These are phyloP conservation scores for Penicillium chermesinum DNA, from an alignment of 495 filamentous ascomycete genomes.

Conservation along the genomic window DNA sequence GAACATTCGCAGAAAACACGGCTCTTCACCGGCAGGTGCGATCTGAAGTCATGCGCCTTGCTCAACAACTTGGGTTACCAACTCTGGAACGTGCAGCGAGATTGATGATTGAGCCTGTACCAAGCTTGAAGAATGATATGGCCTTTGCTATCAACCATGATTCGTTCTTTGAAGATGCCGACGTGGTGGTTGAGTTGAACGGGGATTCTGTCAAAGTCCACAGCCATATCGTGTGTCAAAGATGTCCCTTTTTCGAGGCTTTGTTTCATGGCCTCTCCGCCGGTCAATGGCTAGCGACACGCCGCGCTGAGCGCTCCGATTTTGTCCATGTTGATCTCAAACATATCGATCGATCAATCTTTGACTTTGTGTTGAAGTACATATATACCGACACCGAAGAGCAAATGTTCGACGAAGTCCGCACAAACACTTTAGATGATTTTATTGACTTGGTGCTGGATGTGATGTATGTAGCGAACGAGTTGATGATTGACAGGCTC, in stretches of 20 bases:
- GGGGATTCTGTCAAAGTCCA: slow-evolving; percentile 64
- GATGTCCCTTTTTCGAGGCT: slow-evolving; percentile 89
- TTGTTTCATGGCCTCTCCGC: slow-evolving; percentile 80
- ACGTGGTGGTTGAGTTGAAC: slow-evolving; percentile 72
- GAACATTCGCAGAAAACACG: slow-evolving; percentile 55
- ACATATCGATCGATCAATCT: slow-evolving; percentile 66
- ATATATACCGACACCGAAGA: slow-evolving; percentile 80
- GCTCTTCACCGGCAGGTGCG: slow-evolving; percentile 71
- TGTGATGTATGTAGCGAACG: slow-evolving; percentile 83
- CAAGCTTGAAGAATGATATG: slow-evolving; percentile 63
- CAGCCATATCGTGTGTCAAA: slow-evolving; percentile 68
- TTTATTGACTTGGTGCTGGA: slow-evolving; percentile 88
- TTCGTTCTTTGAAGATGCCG: slow-evolving; percentile 66
- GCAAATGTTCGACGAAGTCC: slow-evolving; percentile 74
- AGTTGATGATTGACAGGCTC: slow-evolving; percentile 89
- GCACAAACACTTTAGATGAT: slow-evolving; percentile 65
- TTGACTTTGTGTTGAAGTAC: slow-evolving; percentile 73
- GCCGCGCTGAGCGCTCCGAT: slow-evolving; percentile 51
- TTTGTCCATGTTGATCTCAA: slow-evolving; percentile 72
- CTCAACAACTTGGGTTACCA: slow-evolving; percentile 58
- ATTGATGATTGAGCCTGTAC: slow-evolving; percentile 60
- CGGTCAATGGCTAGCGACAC: slow-evolving; percentile 73
- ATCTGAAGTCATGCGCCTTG: slow-evolving; percentile 75
- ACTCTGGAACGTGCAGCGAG: slow-evolving; percentile 70
- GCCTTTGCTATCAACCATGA: slow-evolving; percentile 58